Base-by-base conservation (phyloP, 345 rosid species). In the Eucalyptus globulus region DNA sequence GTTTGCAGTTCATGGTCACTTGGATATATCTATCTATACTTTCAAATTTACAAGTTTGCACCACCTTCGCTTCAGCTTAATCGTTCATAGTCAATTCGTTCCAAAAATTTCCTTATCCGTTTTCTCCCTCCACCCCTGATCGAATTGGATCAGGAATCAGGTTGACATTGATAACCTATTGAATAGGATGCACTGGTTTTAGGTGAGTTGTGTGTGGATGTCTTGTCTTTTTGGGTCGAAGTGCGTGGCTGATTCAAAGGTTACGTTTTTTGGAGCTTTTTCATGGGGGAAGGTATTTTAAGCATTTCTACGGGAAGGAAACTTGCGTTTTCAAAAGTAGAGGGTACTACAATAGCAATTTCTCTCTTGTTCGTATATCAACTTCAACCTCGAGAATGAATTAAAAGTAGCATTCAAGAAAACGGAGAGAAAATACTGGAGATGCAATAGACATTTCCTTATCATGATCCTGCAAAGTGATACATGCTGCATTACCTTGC, bases 381-480 rank as follows among this genome's bases (percentile, higher is more conserved):
- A 10, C 45, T 11, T 37, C 27, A 37, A 7, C 45, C 45, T 22
- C 83, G 26, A 76, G 83, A 72, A 72, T 12, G 26, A 37, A 6
- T 37, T 34, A 69, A 17, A 34, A 34, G n/a, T 16, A 22, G 80
- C 80, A 67, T 67, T 6, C 24, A 19, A 13, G 31, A 60, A 27
- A 60, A 60, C n/a, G 14, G 17, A 27, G 67, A 27, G 31, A 3
- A 29, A 6, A 6, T 29, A 29, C 7, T 62, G 69, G 31, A 62
- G 69, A 62, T 29, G 69, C 31, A 29, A 12, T 62, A 14, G 31
- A 6, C 15, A 16, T 13, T 13, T 27, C 31, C 69, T 27, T 3
- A 3, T 27, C 2, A 27, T 62, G 76, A 7, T 14, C 37, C 76
- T 65, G 21, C 0, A n/a, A 0, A 65, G 40, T 7, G 37, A n/a